Conservation (phyloP, 371 early-diverging fungal species). For the Rhizopus sp. region DNA sequence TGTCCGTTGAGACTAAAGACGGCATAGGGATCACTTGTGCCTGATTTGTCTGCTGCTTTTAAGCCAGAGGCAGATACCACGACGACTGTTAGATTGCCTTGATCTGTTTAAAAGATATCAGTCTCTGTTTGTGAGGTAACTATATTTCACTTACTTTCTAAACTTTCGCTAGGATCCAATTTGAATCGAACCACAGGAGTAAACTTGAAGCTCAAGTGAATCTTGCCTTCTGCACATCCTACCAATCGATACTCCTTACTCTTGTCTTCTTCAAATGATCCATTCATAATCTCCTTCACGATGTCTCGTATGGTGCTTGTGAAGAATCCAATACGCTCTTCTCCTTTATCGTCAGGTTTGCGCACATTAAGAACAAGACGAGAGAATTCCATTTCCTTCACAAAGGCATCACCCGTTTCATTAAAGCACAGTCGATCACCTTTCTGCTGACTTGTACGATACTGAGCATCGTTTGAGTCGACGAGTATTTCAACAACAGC, state of each 20-base stretch:
- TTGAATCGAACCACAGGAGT: slow-evolving; percentile 29
- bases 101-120: slow-evolving; percentile 16
- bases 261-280: background rate
- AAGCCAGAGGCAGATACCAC: slow-evolving; percentile 38
- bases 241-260: slow-evolving; percentile 13
- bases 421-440: slow-evolving; percentile 23
- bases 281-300: slow-evolving; percentile 15
- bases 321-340: slow-evolving; percentile 25
- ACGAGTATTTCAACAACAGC: slow-evolving; percentile 32
- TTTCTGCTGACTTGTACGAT: slow-evolving; percentile 23
- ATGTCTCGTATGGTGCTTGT: slow-evolving; percentile 22
- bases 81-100: slow-evolving; percentile 31
- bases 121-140: background rate
- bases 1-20: slow-evolving; percentile 67
- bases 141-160: slow-evolving; percentile 30
- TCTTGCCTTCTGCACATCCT: slow-evolving; percentile 16
- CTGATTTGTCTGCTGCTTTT: slow-evolving; percentile 46
- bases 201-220: slow-evolving; percentile 28
- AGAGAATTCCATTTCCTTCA: slow-evolving; percentile 38
- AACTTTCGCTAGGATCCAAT: slow-evolving; percentile 36
- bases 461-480: slow-evolving; percentile 38
- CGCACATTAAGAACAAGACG: slow-evolving; percentile 24
- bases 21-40: slow-evolving; percentile 79
- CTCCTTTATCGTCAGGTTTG: slow-evolving; percentile 22
- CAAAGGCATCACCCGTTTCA: slow-evolving; percentile 39